These are phyloP conservation scores for Neurospora sp. DNA, from an alignment of 495 filamentous ascomycete species.

Conservation along the genomic window DNA sequence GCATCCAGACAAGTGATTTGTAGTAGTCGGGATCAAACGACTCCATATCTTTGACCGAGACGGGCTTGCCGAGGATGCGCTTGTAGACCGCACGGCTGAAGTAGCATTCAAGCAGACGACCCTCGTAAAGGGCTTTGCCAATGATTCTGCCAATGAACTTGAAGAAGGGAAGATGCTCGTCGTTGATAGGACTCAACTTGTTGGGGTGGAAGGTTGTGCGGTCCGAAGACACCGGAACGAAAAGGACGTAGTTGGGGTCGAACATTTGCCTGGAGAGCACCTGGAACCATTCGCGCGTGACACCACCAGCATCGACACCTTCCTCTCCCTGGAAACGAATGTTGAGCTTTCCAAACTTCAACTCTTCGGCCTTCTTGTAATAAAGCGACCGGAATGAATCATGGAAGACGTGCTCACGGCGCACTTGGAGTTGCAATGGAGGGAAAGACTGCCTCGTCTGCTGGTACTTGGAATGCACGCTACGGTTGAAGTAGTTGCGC, in stretches of 20 bases:
- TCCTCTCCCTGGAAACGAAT: constrained; percentile 97
- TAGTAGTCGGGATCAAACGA: constrained; percentile 97
- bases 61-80: constrained; percentile 83
- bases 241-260: constrained; percentile 94
- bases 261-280: constrained; percentile 98
- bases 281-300: constrained; percentile 99
- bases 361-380: constrained; percentile 88
- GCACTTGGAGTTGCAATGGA: constrained; percentile 78
- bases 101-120: constrained; percentile 93
- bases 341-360: constrained; percentile 96
- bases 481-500: constrained; percentile 95
- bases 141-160: constrained; percentile 99
- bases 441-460: constrained; percentile 47
- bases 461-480: constrained; percentile 69
- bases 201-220: constrained; percentile 98
- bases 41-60: constrained; percentile 99
- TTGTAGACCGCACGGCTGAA: constrained; percentile 99
- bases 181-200: constrained; percentile 82
- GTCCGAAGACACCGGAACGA: constrained; percentile 94
- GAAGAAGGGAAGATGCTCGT: constrained; percentile 96
- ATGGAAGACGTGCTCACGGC: constrained; percentile 93
- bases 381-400: constrained; percentile 95
- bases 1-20: constrained; percentile 98
- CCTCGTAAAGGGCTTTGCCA: constrained; percentile 96
- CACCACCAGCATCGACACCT: constrained; percentile 94